Percentiles rank a stretch among this genome's conserved stretches.
phyloP scores from a whole-genome alignment of 805 yeast genomes.

The Suhomyces canberraensis region DNA sequence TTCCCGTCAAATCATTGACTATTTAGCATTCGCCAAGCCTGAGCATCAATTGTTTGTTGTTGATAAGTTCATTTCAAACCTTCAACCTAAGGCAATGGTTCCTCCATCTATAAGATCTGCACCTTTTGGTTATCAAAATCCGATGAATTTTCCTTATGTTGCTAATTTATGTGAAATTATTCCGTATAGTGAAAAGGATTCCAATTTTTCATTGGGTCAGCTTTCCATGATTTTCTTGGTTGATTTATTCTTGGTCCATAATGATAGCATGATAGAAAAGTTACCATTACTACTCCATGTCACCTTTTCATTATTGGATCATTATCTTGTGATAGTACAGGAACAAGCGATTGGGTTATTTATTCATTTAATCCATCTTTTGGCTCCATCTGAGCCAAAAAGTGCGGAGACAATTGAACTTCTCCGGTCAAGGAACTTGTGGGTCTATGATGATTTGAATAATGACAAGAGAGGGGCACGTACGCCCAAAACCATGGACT shows the following conservation, averaged over 20 bases:
- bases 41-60: constrained; percentile 43
- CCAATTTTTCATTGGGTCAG: constrained; percentile 84
- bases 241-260: constrained; percentile 68
- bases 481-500: constrained; percentile 84
- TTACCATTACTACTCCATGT: constrained; percentile 77
- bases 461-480: constrained; percentile 73
- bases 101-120: constrained; percentile 45
- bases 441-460: constrained; percentile 86
- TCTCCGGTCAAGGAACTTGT: constrained; percentile 58
- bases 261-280: constrained; percentile 55
- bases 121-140: neutral
- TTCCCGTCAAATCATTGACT: constrained; percentile 78
- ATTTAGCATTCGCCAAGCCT: constrained; percentile 54
- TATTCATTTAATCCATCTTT: constrained; percentile 65
- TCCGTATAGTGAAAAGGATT: constrained; percentile 54
- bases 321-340: constrained; percentile 77
- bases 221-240: constrained; percentile 80
- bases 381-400: constrained; percentile 53
- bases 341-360: constrained; percentile 79
- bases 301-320: constrained; percentile 79
- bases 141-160: constrained; percentile 59
- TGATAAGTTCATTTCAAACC: constrained; percentile 62
- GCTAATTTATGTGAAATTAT: constrained; percentile 68
- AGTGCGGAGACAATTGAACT: constrained; percentile 55
- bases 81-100: constrained; percentile 88